These are phyloP conservation scores for Ganoderma resinaceum DNA, from an alignment of 1,284 basidiomycete species.

Conservation along the genomic window DNA sequence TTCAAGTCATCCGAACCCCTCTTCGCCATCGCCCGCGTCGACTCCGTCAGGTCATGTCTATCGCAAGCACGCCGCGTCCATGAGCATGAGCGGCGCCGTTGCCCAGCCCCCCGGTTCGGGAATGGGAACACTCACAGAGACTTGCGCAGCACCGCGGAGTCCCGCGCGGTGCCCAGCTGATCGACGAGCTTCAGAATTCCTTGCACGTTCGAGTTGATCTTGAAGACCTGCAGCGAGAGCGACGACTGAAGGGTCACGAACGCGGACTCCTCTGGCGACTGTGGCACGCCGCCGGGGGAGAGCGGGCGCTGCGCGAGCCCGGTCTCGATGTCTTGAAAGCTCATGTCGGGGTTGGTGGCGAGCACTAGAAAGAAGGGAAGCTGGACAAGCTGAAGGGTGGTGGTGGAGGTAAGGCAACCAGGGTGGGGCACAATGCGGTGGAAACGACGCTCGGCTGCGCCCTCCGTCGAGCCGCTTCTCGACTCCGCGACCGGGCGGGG, in stretches of 20 bases:
- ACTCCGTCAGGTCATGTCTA: conserved; percentile 90
- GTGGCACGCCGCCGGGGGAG: conserved; percentile 49
- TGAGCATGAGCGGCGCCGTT: conserved; percentile 2
- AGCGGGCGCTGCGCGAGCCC: conserved; percentile 58
- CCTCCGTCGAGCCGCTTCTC: neutral
- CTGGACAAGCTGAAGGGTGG: neutral
- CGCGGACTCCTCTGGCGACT: conserved; percentile 70
- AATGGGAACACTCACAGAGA: conserved; percentile 64
- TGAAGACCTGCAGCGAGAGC: conserved; percentile 96
- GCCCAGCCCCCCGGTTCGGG: neutral
- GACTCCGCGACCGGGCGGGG: neutral
- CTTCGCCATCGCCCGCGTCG: conserved; percentile 94
- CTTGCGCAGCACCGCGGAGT: conserved; percentile 79
- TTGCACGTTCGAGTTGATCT: conserved; percentile 97
- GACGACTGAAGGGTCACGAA: conserved; percentile 86
- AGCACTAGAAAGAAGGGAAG: neutral
- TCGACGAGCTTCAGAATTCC: conserved; percentile 94
- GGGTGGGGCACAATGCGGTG: neutral
- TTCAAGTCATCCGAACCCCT: conserved; percentile 93
- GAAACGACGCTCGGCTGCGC: conserved; percentile 1
- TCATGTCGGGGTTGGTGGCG: conserved; percentile 52
- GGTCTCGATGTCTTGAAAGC: conserved; percentile 81
- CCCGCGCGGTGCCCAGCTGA: conserved; percentile 84
- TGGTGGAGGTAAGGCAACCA: neutral
- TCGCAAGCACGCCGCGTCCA: neutral